Base-by-base conservation (phyloP, 331 rosid genomes). In the Stylosanthes scabra region DNA sequence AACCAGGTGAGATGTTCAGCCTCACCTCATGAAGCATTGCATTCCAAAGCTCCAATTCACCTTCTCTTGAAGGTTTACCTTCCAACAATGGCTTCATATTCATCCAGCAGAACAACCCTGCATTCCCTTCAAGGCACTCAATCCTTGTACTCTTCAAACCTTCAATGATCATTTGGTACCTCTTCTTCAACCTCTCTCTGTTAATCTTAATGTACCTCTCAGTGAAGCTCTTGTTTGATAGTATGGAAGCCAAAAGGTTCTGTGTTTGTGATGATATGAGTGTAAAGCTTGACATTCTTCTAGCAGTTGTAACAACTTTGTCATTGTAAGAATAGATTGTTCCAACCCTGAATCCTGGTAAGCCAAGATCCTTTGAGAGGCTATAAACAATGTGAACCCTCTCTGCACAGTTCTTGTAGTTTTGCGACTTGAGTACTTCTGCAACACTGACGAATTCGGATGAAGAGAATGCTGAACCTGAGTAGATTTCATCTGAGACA, bases 51-150 rank as follows among this genome's bases (percentile, higher is more conserved):
- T 67, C 69, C 78, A 94, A 68, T 63, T 94, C 99, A 45, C 90
- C 89, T 83, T 88, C 90, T 46, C 81, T 81, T 8, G 90, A 88
- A 2, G 79, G 55, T 29, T 84, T 69, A 34, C 6, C 4, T 52
- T 89, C 80, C 89, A 94, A 50, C 9, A 83, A 34, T 16, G 93
- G 93, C 42, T 88, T 88, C 25, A 94, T 52, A 78, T 94, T 91
- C 93, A 94, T 94, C 99, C 99, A 94, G 4, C 97, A 94, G 71
- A 94, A 94, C 62, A 94, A 71, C 57, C 99, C 99, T 1, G 91
- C 99, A 69, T 94, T 94, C 6, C 99, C 99, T 66, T 85, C 55
- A 86, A 94, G 84, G 46, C 96, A 94, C 63, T 91, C 96, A 8
- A 94, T 89, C 75, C 97, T 93, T 0, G 83, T 68, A 31, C 78